A percentile compares a stretch with the other conserved stretches of the same genome.
Evolutionary conservation across 129 eudicot species (phyloP).

Genomic region (Scalesia atractyloides): DNA sequence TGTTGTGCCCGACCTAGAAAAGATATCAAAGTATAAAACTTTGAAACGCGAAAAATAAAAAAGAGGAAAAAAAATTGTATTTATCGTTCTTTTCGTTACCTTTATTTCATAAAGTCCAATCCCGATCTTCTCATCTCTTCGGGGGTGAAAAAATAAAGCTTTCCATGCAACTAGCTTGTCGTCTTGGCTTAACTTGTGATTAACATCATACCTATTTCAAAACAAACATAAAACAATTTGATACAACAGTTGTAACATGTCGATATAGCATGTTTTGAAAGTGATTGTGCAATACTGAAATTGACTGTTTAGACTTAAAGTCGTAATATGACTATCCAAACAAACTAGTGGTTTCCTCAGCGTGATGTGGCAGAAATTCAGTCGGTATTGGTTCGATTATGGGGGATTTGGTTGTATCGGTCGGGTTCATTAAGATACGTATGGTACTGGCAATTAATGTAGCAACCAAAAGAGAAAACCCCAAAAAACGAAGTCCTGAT

Average conservation of each 20-base stretch:
- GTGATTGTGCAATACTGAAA: too few species aligned
- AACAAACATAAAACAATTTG: background rate
- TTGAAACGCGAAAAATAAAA: background rate
- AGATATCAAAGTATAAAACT: background rate
- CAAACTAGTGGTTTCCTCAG: too few species aligned
- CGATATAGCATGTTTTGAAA: too few species aligned
- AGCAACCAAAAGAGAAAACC: too few species aligned
- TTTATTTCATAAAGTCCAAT: conserved; percentile 61
- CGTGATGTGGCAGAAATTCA: too few species aligned
- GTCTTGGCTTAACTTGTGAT: conserved; percentile 46
- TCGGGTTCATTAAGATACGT: too few species aligned
- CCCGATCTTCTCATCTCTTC: conserved; percentile 73
- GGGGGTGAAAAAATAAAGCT: conserved; percentile 83
- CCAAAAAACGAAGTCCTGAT: too few species aligned
- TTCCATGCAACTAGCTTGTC: conserved; percentile 59
- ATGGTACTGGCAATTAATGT: too few species aligned
- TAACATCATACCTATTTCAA: conserved; percentile 52
- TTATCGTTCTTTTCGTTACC: conserved; percentile 31
- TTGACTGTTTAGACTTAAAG: too few species aligned
- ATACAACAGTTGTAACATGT: background rate
- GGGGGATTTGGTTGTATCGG: too few species aligned
- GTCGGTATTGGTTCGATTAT: too few species aligned
- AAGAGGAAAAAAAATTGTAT: background rate
- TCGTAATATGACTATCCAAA: too few species aligned
- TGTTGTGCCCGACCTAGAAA: conserved; percentile 64